phyloP scores from a whole-genome alignment of 805 yeast genomes.

The Debaryomyces prosopidis region DNA sequence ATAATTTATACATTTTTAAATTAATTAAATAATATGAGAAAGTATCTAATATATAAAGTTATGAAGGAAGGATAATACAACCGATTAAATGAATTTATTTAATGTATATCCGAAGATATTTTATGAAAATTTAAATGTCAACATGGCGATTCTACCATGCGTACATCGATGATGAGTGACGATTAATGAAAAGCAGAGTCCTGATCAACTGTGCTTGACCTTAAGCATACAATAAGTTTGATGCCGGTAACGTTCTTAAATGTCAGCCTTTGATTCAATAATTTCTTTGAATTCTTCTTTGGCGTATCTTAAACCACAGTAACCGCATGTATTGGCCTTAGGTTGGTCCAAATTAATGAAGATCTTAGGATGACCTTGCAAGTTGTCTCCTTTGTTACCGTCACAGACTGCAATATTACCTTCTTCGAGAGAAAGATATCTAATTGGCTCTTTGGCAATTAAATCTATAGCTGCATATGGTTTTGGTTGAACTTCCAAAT shows the following conservation, averaged over 20 bases:
- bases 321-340: slow-evolving; percentile 71
- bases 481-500: slow-evolving; percentile 67
- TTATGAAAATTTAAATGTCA: background rate
- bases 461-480: slow-evolving; percentile 85
- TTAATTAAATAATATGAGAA: background rate
- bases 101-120: background rate
- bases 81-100: background rate
- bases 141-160: background rate
- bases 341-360: slow-evolving; percentile 80
- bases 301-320: slow-evolving; percentile 74
- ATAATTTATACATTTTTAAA: too few species aligned
- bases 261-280: slow-evolving; percentile 26
- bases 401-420: slow-evolving; percentile 76
- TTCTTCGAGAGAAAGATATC: slow-evolving; percentile 51
- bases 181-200: background rate
- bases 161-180: background rate
- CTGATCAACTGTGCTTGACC: background rate
- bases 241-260: background rate
- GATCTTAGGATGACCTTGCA: slow-evolving; percentile 83
- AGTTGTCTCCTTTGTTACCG: slow-evolving; percentile 66
- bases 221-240: too few species aligned
- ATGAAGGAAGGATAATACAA: too few species aligned
- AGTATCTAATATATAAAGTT: background rate
- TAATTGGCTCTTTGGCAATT: slow-evolving; percentile 71
- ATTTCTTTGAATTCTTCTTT: slow-evolving; percentile 47